Base-by-base conservation (phyloP, 2,329 filamentous ascomycete genomes). In the Rutstroemia sp. region DNA sequence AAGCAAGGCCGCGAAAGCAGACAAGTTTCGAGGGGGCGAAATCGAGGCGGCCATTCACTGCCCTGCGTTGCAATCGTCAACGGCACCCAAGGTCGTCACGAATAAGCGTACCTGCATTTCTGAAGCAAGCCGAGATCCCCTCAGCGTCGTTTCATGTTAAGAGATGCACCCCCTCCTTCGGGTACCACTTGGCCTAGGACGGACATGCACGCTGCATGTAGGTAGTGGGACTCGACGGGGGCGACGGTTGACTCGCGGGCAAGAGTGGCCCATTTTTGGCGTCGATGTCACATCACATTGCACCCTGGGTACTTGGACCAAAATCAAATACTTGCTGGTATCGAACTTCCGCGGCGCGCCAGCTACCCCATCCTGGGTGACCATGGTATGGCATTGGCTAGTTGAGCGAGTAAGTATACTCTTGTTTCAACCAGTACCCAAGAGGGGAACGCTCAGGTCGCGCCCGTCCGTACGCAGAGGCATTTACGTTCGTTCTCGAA, bases 81-180 rank as follows among this genome's bases (percentile, higher is more conserved):
- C 25, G 25, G 50, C 41, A 45, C 16, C 19, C 16, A 38, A 17
- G 41, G 45, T 10, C 52, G 30, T 54, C 25, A 34, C n/a, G 16
- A 41, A 17, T 21, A 23, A 42, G 17, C n/a, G 45, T 34, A 34
- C 25, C 45, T 42, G 37, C 34, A 54, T 50, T 51, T 58, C 57
- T 61, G 62, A 64, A 53, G 60, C 62, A 61, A 60, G 56, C 58
- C 61, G 60, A 64, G 58, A 49, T 56, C 46, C 57, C 62, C 63
- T 63, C 63, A 65, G 61, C 54, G 38, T 47, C 49, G 64, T 65
- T 65, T 65, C 64, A 65, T 25, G 17, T 64, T 48, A 49, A 60
- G 41, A 34, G 17, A 17, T n/a, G 10, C 19, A 42, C 19, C 30
- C 30, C 34, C 44, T 39, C 44, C 10, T 17, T 41, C 37, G 8